Base-by-base conservation (phyloP, 1,139 yeast genomes). In the Diutina scorzettiae region DNA sequence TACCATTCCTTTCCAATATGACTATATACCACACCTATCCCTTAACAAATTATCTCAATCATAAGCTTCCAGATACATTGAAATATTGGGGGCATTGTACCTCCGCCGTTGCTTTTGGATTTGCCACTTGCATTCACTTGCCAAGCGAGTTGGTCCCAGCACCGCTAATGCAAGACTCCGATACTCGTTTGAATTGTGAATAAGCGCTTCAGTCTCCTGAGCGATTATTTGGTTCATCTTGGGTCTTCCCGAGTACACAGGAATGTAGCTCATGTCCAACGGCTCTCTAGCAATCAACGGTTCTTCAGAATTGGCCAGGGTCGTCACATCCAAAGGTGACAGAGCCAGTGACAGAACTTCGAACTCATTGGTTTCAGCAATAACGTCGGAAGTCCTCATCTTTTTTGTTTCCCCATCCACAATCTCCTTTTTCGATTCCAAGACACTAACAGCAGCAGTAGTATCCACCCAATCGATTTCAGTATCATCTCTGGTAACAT, bases 401-500 rank as follows among this genome's bases (percentile, higher is more conserved):
- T 21, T 21, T 21, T 5, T 32, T 17, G 9, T n/a, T 12, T 8
- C 9, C 25, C 25, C 25, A 6, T 23, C 27, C 27, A 24, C 27
- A 24, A 11, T 11, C 7, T 7, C 11, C 27, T 24, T 24, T 24
- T 24, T 24, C 7, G 9, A 7, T 7, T 24, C 11, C 9, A 11
- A 11, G 12, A 27, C 30, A 6, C 9, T 9, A 6, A 23, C 25
- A 6, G 6, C 21, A 12, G 24, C 19, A 18, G 34, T 16, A 17
- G 24, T 12, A 19, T 32, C 37, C 5, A 32, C 14, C 37, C 37
- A 32, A n/a, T 34, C 39, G 12, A 34, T 20, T n/a, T 39, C 41
- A n/a, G 27, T 25, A 7, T 21, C 34, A 12, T 47, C 55, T 40
- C 48, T 54, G 1, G 61, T 58, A n/a, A 59, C 45, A 33, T 56